Base-by-base conservation (phyloP, 2,329 filamentous ascomycete species). In the Fusarium palustre region DNA sequence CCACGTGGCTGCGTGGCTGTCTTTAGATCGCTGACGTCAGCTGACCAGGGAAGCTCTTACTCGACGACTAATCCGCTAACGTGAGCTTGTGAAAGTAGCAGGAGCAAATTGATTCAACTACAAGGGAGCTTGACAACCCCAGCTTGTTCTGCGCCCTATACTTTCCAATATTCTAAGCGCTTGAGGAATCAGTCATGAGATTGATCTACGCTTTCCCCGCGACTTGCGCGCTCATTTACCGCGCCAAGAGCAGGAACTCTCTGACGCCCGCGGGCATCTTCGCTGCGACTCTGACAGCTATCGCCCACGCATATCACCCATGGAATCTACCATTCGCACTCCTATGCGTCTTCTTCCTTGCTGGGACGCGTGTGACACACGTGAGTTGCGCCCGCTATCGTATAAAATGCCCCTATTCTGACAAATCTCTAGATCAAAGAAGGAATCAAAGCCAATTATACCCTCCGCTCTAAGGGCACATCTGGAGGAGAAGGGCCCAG, bases 281-380 rank as follows among this genome's bases (percentile, higher is more conserved):
- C 38, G 87, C 88, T 15, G 95, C 95, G 5, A 83, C 85, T 7
- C 74, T 91, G 43, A 97, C 94, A 6, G 94, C 93, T 6, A 79
- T 87, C 46, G 88, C 91, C 13, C 96, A 99, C 79, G 93, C 94
- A 18, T 81, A 94, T n/a, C 94, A 98, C 79, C 95, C 95, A 5
- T 97, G 93, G 91, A 92, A 92, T 64, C 83, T 94, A n/a, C 94
- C 93, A n/a, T 97, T 97, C 81, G 87, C 87, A 30, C 85, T 97
- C 13, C 85, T 98, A 3, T 87, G 87, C 50, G 87, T 94, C 36
- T 98, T 98, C 83, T 98, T 97, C 80, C 82, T 97, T 5, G 89
- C 91, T 7, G 96, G 94, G 2, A 97, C 92, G 2, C 84, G 89
- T 53, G 94, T 90, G 1, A 97, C 95, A 1, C 94, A 95, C 82